Conservation (phyloP, 441 rosid species). For the Populus hybrid region DNA sequence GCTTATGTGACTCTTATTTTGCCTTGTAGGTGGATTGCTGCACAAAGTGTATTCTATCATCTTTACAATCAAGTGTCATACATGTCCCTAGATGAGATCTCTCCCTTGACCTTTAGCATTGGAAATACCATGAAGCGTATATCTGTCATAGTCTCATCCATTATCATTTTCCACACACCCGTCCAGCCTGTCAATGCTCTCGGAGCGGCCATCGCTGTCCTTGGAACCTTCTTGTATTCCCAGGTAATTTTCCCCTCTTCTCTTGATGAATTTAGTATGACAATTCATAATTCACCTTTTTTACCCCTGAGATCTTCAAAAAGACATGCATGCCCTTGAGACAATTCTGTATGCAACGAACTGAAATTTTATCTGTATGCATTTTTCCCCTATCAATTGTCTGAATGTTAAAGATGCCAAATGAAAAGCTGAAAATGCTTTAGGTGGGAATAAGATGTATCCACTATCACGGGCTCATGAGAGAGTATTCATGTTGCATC, state of each 20-base stretch:
- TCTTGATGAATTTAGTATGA: background rate
- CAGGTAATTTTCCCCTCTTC: conserved; percentile 63
- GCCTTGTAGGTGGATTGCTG: conserved; percentile 85
- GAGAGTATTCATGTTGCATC: background rate
- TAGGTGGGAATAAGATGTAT: background rate
- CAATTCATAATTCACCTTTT: background rate
- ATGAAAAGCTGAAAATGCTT: background rate
- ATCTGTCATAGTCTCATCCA: conserved; percentile 85
- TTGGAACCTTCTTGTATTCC: conserved; percentile 93
- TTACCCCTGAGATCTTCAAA: conserved; percentile 15
- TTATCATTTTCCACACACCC: conserved; percentile 87
- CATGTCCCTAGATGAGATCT: conserved; percentile 93
- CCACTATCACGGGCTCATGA: background rate
- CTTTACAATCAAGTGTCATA: conserved; percentile 94
- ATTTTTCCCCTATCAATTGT: background rate
- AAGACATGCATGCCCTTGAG: conserved; percentile 15
- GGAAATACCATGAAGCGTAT: conserved; percentile 97
- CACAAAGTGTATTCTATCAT: conserved; percentile 95
- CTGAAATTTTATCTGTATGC: conserved; percentile 3
- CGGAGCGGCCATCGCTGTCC: conserved; percentile 89
- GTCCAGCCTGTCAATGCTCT: conserved; percentile 80
- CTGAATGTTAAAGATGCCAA: background rate
- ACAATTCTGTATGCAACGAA: background rate
- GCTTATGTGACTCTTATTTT: conserved; percentile 25
- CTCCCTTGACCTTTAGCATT: conserved; percentile 83